Evolutionary conservation across 2,329 filamentous ascomycete species (phyloP).

Genomic region (Pseudogymnoascus sp.): DNA sequence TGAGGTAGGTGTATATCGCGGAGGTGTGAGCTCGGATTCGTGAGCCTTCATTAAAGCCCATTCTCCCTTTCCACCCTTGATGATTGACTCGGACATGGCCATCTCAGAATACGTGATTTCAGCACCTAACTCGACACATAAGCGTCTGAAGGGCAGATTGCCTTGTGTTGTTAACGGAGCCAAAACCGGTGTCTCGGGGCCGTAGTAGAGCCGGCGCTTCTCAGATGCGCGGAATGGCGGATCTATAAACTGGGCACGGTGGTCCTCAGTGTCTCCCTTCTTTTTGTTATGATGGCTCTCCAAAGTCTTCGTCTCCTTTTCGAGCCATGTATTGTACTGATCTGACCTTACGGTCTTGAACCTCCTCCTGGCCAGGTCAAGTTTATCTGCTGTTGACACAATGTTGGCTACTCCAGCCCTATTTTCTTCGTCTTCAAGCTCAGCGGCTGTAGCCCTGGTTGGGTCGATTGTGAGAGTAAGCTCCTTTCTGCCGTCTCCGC

Average conservation of each 20-base stretch:
- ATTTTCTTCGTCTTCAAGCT: conserved; percentile 35
- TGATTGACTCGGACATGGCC: conserved; percentile 83
- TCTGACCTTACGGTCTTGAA: conserved; percentile 66
- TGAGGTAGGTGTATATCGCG: conserved; percentile 51
- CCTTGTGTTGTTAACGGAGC: conserved; percentile 94
- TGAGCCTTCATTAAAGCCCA: conserved; percentile 95
- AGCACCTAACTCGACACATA: conserved; percentile 82
- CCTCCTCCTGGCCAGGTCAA: conserved; percentile 66
- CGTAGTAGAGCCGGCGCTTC: conserved; percentile 90
- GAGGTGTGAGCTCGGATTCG: conserved; percentile 68
- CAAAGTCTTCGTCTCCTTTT: conserved; percentile 49
- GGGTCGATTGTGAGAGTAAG: conserved; percentile 56
- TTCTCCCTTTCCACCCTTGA: conserved; percentile 84
- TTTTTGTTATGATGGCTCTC: conserved; percentile 42
- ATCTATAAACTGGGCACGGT: conserved; percentile 74
- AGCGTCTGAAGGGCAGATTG: conserved; percentile 85
- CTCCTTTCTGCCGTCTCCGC: conserved; percentile 74
- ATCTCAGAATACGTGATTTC: conserved; percentile 97
- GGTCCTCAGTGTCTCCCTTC: conserved; percentile 51
- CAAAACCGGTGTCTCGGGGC: conserved; percentile 84
- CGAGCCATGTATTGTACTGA: conserved; percentile 68
- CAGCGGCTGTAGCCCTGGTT: not conserved
- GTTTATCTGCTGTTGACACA: conserved; percentile 62
- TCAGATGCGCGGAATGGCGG: conserved; percentile 84
- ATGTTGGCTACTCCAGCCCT: conserved; percentile 67